phyloP scores from a whole-genome alignment of 768 basidiomycete species.

The Suillus discolor region DNA sequence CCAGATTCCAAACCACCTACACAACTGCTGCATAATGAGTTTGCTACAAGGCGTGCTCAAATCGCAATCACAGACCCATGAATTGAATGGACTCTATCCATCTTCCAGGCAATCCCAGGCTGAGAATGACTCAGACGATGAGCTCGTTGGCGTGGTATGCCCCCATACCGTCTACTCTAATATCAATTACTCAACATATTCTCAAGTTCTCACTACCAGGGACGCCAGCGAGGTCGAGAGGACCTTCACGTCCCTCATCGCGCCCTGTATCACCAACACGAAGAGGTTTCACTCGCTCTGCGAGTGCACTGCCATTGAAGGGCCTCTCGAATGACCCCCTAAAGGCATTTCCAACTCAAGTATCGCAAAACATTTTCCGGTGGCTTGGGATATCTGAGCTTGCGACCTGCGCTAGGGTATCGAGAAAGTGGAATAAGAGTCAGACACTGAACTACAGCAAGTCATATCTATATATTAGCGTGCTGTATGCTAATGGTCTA shows the following conservation, averaged over 20 bases:
- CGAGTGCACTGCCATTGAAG: conserved; percentile 24
- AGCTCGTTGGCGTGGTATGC: conserved; percentile 73
- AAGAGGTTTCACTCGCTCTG: conserved; percentile 19
- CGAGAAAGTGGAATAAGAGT: conserved; percentile 84
- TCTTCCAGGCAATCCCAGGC: conserved; percentile 13
- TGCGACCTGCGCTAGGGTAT: conserved; percentile 78
- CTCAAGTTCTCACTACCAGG: conserved; percentile 66
- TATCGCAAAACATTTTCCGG: conserved; percentile 78
- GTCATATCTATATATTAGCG: conserved; percentile 15
- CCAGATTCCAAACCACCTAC: neutral
- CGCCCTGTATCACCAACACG: conserved; percentile 38
- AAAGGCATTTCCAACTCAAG: conserved; percentile 73
- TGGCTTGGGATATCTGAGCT: conserved; percentile 64
- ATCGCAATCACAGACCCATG: conserved; percentile 39
- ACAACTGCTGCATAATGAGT: conserved; percentile 50
- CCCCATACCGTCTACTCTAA: conserved; percentile 2
- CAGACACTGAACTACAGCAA: conserved; percentile 90
- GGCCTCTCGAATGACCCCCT: conserved; percentile 55
- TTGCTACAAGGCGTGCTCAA: conserved; percentile 72
- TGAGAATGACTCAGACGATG: conserved; percentile 63
- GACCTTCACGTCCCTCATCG: conserved; percentile 43
- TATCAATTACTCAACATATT: conserved; percentile 14
- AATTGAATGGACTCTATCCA: conserved; percentile 23
- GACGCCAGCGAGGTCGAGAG: conserved; percentile 66
- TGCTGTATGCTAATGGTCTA: neutral